Evolutionary conservation across 192 early-diverging fungal genomes (phyloP), one percentile per base, ranked within the genome.

Genomic region (Linnemannia exigua): DNA sequence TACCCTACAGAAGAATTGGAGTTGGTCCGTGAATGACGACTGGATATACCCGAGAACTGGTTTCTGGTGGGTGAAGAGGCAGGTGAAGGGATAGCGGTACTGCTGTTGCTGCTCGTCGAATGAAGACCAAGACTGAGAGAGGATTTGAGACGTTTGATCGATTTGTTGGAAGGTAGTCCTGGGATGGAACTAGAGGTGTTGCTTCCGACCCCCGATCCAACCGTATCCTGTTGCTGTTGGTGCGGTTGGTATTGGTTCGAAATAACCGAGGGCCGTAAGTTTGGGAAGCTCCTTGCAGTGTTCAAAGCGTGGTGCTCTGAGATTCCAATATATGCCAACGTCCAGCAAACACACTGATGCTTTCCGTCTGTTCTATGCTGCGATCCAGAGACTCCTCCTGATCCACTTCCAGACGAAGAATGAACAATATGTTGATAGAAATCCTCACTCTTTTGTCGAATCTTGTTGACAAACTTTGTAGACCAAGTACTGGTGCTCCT

Each of bases 391-490:
- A n/a, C n/a, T 44, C 41, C 41, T 6, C 41, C 41, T 44, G 9
- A 3, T 44, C 41, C 41, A 44, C 41, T 6, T 3, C 41, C 41
- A 44, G 41, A 44, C 3, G 41, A 44, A 44, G 84, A 68, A 41
- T 80, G 38, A 31, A 86, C 70, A 58, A 86, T 28, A 33, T 80
- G 84, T 36, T 86, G 84, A 19, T 79, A 86, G 20, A 86, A 75
- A 25, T 86, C 84, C 44, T 86, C 84, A 37, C 78, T 80, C 70
- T 86, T 86, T 72, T 86, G 84, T 11, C 79, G 68, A 14, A 79
- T 46, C 31, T 86, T 86, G 79, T 74, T 75, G 61, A 86, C 80
- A 70, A 86, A 70, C n/a, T 80, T 86, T 14, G 74, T 50, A 0
- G 84, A 86, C 84, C 84, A 86, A 25, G 50, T 80, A 36, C 33